Evolutionary conservation across 495 filamentous ascomycete species (phyloP).

Genomic region (Xylaria nigripes): DNA sequence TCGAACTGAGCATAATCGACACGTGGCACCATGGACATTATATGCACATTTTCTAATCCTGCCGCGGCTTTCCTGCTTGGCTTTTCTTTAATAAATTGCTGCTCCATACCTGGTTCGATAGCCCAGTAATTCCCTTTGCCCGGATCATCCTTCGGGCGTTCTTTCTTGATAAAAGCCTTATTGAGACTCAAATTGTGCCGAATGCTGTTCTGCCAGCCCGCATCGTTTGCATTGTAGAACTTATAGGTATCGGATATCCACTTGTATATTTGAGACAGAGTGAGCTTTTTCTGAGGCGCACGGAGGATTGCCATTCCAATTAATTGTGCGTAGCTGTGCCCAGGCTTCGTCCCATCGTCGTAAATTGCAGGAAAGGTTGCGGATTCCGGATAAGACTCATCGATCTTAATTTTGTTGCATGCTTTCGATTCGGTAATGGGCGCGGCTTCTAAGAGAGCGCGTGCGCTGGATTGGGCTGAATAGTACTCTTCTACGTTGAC

Average conservation of each 20-base stretch:
- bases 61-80: slow-evolving; percentile 42
- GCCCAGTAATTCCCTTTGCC: slow-evolving; percentile 99
- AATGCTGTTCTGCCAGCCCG: slow-evolving; percentile 98
- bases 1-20: slow-evolving; percentile 32
- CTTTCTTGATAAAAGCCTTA: slow-evolving; percentile 94
- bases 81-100: slow-evolving; percentile 83
- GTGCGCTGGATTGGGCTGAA: slow-evolving; percentile 55
- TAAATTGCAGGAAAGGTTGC: slow-evolving; percentile 69
- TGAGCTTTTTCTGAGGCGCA: slow-evolving; percentile 73
- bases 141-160: slow-evolving; percentile 92
- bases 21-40: slow-evolving; percentile 34
- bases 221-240: slow-evolving; percentile 73
- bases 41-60: slow-evolving; percentile 38
- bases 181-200: slow-evolving; percentile 96
- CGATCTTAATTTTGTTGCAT: slow-evolving; percentile 53
- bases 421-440: slow-evolving; percentile 60
- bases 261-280: slow-evolving; percentile 95
- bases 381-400: slow-evolving; percentile 54
- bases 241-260: slow-evolving; percentile 94
- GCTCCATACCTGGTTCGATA: slow-evolving; percentile 80
- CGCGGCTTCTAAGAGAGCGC: slow-evolving; percentile 62
- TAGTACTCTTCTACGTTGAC: slow-evolving; percentile 47
- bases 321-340: slow-evolving; percentile 86
- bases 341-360: slow-evolving; percentile 84
- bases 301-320: slow-evolving; percentile 96